Percentiles rank a stretch among this genome's conserved stretches.
These are phyloP conservation scores for Dryadomyces quercus-mongolicae DNA, from an alignment of 2,329 filamentous ascomycete genomes.

Conservation along the genomic window DNA sequence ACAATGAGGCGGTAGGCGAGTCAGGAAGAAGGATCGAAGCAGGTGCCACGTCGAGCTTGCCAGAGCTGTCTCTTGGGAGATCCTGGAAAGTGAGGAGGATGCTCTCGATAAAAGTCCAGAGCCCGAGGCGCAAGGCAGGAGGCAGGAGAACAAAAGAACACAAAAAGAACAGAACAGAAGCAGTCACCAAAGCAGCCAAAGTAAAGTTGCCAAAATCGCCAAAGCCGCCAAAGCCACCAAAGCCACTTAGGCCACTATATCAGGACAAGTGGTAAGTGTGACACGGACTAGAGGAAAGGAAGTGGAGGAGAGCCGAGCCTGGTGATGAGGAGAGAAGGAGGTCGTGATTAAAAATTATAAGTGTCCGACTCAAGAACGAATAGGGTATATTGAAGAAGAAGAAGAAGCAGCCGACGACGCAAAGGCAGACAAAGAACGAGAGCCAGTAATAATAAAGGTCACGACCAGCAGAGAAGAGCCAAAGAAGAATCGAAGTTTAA, in stretches of 20 bases:
- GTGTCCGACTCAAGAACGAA: not conserved
- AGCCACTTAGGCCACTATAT: not conserved
- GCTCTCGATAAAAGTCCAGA: too few species aligned
- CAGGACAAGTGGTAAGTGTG: not conserved
- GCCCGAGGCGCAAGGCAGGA: too few species aligned
- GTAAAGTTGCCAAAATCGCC: too few species aligned
- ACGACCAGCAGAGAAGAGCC: not conserved
- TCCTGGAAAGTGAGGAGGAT: too few species aligned
- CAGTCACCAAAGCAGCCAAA: too few species aligned
- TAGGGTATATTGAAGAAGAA: not conserved
- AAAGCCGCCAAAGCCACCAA: too few species aligned
- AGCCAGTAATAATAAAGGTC: not conserved
- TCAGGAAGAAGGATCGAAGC: not conserved
- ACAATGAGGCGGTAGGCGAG: not conserved
- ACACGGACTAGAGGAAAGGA: not conserved
- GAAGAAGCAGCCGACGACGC: not conserved
- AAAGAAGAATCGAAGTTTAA: slow-evolving; percentile 2
- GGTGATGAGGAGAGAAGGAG: not conserved
- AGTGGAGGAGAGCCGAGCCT: too few species aligned
- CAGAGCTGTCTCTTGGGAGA: too few species aligned
- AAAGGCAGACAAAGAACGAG: not conserved
- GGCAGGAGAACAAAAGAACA: too few species aligned
- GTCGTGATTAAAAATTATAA: not conserved
- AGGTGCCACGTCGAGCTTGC: not conserved
- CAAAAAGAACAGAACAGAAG: too few species aligned